phyloP scores from a whole-genome alignment of 257 asterid species.

The Nemophila menziesii region DNA sequence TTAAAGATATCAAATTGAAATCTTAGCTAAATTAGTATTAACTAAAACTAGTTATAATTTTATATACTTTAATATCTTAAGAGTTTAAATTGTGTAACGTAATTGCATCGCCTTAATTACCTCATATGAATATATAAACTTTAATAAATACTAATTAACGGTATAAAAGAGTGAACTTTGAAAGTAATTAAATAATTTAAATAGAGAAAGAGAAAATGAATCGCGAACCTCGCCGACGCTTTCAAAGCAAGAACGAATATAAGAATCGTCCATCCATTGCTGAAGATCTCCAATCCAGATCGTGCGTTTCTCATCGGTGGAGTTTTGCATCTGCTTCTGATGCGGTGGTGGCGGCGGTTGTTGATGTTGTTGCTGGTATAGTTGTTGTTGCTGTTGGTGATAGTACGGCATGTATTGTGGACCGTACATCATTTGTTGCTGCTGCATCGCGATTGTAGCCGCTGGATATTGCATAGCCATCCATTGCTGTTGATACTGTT shows the following conservation, averaged over 20 bases:
- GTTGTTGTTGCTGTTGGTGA: constrained; percentile 46
- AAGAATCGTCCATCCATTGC: constrained; percentile 94
- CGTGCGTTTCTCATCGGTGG: constrained; percentile 75
- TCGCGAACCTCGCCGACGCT: constrained; percentile 68
- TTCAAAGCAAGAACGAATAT: constrained; percentile 71
- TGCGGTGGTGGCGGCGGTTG: constrained; percentile 29
- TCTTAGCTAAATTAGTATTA: background rate
- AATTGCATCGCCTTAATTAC: background rate
- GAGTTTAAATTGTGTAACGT: background rate
- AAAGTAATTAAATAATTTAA: background rate
- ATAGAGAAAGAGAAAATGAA: background rate
- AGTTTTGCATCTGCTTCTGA: constrained; percentile 51
- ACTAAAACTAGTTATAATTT: background rate
- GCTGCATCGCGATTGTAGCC: constrained; percentile 53
- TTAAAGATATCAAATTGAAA: background rate
- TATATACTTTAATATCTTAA: too few species aligned
- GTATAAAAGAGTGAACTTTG: background rate
- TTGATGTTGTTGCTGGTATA: constrained; percentile 25
- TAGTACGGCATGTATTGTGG: constrained; percentile 80
- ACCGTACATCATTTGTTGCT: constrained; percentile 73
- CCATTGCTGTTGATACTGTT: constrained; percentile 96
- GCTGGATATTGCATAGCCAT: constrained; percentile 91
- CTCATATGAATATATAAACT: background rate
- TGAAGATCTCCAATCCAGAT: constrained; percentile 99
- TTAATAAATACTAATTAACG: background rate